Evolutionary conservation across 352 stramenopile species (phyloP), one percentile per base, ranked within the genome.

Genomic region (Globisporangium ultimum): DNA sequence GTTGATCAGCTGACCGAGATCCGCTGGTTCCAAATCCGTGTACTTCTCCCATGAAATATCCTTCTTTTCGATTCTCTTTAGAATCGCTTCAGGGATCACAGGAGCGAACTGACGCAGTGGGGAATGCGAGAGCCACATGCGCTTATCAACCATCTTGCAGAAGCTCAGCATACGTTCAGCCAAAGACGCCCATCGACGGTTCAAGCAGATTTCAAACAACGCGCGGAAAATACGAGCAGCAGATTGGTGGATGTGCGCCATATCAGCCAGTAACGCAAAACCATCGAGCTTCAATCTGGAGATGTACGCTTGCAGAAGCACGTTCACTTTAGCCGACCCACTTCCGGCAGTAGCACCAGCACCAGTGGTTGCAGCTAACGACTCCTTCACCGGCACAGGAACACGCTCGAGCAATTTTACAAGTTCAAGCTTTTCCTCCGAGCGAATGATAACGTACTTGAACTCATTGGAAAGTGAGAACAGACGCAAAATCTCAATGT

Each of bases 401-500:
- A 99, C 98, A 66, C 96, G 94, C 54, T 97, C 93, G 41, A 98
- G 84, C 36, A 99, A 82, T 69, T 99, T 99, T 8, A 85, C 81
- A 22, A 99, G 80, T 72, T 99, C 98, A 34, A 99, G 70, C 60
- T 98, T 99, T 79, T 99, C 98, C 71, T 99, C 97, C 12, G 97
- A 93, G 7, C 97, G 88, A 11, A 99, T 96, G 40, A 97, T 97
- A 38, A 99, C 97, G 68, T 99, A 97, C 62, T 95, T 92, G 77
- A 99, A 99, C 77, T 99, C 98, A 61, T 97, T 96, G 55, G 96
- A 99, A 48, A 99, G 87, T 38, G 94, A 98, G 64, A 99, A 99
- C 10, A 99, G 68, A n/a, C 97, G 85, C 54, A 99, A 86, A 24
- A 99, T 88, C 64, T 99, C 98, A 76, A 99, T 99, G 66, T 99